Percentiles rank a stretch among this genome's conserved stretches.
phyloP scores from a whole-genome alignment of 2,329 filamentous ascomycete species.

The Talaromyces sp. region DNA sequence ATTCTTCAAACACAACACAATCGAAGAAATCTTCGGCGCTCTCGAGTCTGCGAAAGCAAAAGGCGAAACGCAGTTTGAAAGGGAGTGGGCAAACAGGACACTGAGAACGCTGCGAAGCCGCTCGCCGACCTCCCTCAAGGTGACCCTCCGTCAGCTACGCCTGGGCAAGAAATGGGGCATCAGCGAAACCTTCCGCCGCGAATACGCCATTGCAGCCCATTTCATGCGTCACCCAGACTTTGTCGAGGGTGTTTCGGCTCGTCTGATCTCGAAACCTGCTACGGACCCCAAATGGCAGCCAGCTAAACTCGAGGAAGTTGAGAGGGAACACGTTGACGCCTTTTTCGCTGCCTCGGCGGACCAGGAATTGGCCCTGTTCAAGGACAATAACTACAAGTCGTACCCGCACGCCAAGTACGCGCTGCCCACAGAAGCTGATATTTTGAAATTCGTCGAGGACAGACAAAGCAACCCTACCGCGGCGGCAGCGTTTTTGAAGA shows the following conservation, averaged over 20 bases:
- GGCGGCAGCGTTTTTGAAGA: conserved; percentile 52
- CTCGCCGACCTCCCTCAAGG: conserved; percentile 81
- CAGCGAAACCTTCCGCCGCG: conserved; percentile 74
- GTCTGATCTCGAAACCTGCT: conserved; percentile 66
- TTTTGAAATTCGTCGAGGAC: conserved; percentile 31
- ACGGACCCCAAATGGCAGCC: conserved; percentile 71
- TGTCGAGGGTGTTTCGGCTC: conserved; percentile 79
- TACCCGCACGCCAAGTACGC: conserved; percentile 69
- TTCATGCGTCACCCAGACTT: conserved; percentile 96
- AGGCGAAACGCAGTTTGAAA: conserved; percentile 29
- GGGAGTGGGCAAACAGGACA: conserved; percentile 74
- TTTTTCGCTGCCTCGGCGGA: conserved; percentile 60
- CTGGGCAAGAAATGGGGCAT: conserved; percentile 73
- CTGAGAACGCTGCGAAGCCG: conserved; percentile 68
- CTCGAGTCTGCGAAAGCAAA: conserved; percentile 50
- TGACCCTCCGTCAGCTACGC: conserved; percentile 78
- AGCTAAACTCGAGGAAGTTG: conserved; percentile 63
- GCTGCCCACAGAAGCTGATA: conserved; percentile 63
- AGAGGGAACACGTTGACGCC: conserved; percentile 51
- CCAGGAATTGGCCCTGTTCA: conserved; percentile 56
- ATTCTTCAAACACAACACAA: conserved; percentile 64
- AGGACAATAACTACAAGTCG: conserved; percentile 55
- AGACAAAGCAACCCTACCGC: conserved; percentile 10
- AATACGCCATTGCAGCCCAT: conserved; percentile 74
- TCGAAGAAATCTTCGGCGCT: conserved; percentile 66